These are phyloP conservation scores for Colletotrichum sp. DNA, from an alignment of 2,329 filamentous ascomycete genomes.

Conservation along the genomic window DNA sequence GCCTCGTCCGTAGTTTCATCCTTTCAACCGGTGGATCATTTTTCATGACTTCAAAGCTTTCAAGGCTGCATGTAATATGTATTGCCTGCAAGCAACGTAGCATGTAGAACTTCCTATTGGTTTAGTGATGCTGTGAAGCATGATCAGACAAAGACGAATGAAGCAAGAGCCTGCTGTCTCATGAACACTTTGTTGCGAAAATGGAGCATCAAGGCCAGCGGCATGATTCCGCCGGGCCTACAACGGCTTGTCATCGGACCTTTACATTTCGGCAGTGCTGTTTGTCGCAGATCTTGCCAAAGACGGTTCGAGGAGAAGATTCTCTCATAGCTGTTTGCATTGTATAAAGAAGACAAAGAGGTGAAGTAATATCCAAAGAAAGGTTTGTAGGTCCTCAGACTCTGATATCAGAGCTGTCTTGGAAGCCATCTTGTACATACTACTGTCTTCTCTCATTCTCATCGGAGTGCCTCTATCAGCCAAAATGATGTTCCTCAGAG, in stretches of 20 bases:
- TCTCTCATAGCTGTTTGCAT: neutral
- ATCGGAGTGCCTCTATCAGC: neutral
- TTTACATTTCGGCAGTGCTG: neutral
- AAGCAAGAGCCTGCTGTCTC: neutral
- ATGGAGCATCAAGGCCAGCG: neutral
- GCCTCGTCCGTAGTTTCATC: neutral
- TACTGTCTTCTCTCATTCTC: neutral
- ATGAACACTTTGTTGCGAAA: neutral
- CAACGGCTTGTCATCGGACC: neutral
- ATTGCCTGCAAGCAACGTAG: neutral
- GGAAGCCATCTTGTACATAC: neutral
- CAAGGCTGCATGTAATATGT: neutral
- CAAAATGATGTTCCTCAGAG: neutral
- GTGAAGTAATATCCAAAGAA: neutral
- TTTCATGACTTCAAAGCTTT: neutral
- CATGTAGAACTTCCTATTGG: neutral
- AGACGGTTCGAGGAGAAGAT: neutral
- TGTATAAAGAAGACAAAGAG: neutral
- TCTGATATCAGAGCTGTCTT: neutral
- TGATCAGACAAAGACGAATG: neutral
- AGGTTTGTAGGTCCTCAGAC: neutral
- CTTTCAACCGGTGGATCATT: neutral
- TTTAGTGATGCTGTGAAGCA: neutral
- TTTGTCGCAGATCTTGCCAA: neutral
- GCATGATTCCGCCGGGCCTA: neutral